Evolutionary conservation across 2,329 filamentous ascomycete species (phyloP), one percentile per base, ranked within the genome.

Genomic region (Ophiocordyceps unilateralis): DNA sequence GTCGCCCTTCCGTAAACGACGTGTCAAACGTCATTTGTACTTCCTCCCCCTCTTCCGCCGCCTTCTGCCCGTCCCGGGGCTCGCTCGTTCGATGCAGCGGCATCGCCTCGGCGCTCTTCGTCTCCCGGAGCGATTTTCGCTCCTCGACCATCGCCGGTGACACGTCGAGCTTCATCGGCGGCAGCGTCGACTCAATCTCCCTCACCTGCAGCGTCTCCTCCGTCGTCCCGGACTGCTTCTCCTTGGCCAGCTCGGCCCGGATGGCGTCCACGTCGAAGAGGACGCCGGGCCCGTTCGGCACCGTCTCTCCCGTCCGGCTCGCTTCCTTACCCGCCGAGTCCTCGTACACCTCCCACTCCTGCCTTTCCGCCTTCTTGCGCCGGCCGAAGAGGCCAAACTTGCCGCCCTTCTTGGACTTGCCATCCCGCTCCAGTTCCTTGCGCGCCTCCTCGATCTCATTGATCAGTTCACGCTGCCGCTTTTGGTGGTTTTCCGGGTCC

Each of bases 201-300:
- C 78, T 81, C 49, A 93, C 77, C 58, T 75, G 68, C 40, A 78
- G 51, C 44, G 71, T 63, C 41, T 63, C 61, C 37, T 65, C 61
- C 42, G 60, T 53, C 32, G 78, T 70, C 21, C 74, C 72, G 38
- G 70, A 69, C n/a, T 47, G 43, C 17, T 56, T 53, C 48, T 89
- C 82, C 41, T 74, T 76, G 23, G 84, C 84, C 28, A 98, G 67
- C 53, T 93, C 84, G 10, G 85, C 80, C 41, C 85, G 74, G 49
- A 98, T 96, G 12, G 91, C 91, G 53, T 98, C 91, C 40, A 98
- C 77, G 54, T 98, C 91, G 54, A 98, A 98, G 39, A 98, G 69
- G 9, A 96, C 81, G 28, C 74, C 74, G 37, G 67, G 65, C 51
- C 75, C 78, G 45, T 49, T 48, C n/a, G n/a, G n/a, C n/a, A n/a